Conservation (phyloP, 1,284 basidiomycete genomes). For the Cryptococcus hybrid region DNA sequence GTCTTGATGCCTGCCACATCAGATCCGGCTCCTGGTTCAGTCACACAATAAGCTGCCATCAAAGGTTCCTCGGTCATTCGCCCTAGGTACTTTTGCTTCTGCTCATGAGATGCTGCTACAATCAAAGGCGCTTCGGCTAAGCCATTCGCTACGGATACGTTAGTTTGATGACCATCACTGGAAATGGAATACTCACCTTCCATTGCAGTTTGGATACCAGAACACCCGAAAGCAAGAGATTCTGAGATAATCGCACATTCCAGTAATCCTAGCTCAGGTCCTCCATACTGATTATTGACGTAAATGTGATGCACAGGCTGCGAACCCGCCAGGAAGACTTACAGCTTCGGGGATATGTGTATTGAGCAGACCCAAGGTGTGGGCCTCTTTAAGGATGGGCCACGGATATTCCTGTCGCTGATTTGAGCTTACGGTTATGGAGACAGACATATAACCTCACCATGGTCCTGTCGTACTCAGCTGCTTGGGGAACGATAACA, state of each 20-base stretch:
- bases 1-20: constrained; percentile 56
- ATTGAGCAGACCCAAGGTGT: constrained; percentile 53
- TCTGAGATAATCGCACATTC: constrained; percentile 55
- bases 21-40: constrained; percentile 57
- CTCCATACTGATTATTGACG: constrained; percentile 51
- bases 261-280: constrained; percentile 54
- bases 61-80: constrained; percentile 59
- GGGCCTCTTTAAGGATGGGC: constrained; percentile 57
- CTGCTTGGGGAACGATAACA: constrained; percentile 55
- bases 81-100: constrained; percentile 57
- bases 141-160: constrained; percentile 47
- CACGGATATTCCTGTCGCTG: constrained; percentile 53
- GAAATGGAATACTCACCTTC: constrained; percentile 31
- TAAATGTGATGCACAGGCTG: not conserved
- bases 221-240: constrained; percentile 56
- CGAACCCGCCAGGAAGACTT: constrained; percentile 10
- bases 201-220: constrained; percentile 56
- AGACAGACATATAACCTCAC: constrained; percentile 18
- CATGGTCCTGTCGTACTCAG: constrained; percentile 53
- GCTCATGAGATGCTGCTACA: constrained; percentile 54
- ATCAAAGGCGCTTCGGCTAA: constrained; percentile 57
- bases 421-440: not conserved
- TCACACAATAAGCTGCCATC: constrained; percentile 58
- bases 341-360: constrained; percentile 53
- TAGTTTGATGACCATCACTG: not conserved